Evolutionary conservation across 768 basidiomycete genomes (phyloP), one percentile per base, ranked within the genome.

Genomic region (Phylloporus sp.): DNA sequence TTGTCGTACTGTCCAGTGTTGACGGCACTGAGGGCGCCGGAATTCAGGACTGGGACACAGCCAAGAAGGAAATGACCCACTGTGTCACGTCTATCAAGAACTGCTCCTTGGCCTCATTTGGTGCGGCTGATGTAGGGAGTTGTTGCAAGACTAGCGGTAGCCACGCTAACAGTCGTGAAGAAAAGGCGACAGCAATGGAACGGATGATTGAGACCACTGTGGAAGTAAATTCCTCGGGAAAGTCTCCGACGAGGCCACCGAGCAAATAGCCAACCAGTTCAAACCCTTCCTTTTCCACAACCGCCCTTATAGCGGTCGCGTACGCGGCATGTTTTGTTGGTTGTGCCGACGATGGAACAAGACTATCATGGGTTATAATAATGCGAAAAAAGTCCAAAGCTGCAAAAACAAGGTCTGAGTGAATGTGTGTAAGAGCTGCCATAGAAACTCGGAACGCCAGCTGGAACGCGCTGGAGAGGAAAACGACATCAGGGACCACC

Each of bases 151-250:
- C 78, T 22, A 77, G 67, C 2, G 86, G 83, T 15, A 94, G 65
- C 88, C 91, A 95, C 20, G 74, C 67, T 31, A 86, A 71, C 40
- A 95, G 66, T 63, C 86, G 84, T 7, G 73, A 63, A 2, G 86
- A 76, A 84, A 88, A 91, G n/a, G 82, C 62, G 32, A 73, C 70
- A 24, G 84, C 76, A 46, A 93, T 67, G 12, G 80, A 76, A 15
- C 90, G 80, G 67, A 95, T 80, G 54, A 97, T 84, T 3, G 86
- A 81, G 49, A 91, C 82, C 40, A 95, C 85, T 31, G 74, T 66
- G 9, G 87, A 77, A 6, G 83, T 75, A 4, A 85, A 79, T 52
- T 97, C 95, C 64, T 92, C 92, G 4, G 91, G 91, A 66, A 95
- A 98, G 54, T 88, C 86, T 20, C 87, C 84, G 5, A 91, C 83